Conservation (phyloP, 192 early-diverging fungal species). For the Radiomyces spectabilis region DNA sequence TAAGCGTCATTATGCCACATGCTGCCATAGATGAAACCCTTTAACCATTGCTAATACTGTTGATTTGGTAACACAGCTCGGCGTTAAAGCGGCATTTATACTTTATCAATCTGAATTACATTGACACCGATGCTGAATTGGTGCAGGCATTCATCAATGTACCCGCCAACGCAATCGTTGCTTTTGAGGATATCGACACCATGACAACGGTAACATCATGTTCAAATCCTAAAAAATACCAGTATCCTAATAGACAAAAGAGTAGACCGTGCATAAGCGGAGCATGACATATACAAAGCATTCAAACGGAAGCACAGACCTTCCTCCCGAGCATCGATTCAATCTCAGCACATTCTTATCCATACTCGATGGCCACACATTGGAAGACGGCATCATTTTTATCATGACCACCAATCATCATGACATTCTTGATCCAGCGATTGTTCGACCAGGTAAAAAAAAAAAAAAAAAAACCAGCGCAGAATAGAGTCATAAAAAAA, state of each 20-base stretch:
- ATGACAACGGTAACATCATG: slow-evolving; percentile 32
- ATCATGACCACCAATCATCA: slow-evolving; percentile 64
- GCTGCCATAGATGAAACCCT: no score
- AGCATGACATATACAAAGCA: no score
- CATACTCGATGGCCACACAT: slow-evolving; percentile 53
- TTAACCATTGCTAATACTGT: no score
- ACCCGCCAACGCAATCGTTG: slow-evolving; percentile 37
- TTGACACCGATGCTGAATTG: slow-evolving; percentile 27
- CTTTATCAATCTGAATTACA: slow-evolving; percentile 30
- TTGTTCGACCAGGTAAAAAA: slow-evolving; percentile 44
- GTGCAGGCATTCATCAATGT: slow-evolving; percentile 22
- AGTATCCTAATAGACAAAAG: no score
- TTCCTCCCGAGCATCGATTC: slow-evolving; percentile 9
- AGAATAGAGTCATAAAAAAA: not conserved
- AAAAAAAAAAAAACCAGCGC: not conserved
- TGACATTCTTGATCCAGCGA: slow-evolving; percentile 53
- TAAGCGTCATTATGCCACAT: not conserved
- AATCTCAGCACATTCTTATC: slow-evolving; percentile 44
- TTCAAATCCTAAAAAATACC: slow-evolving; percentile 28
- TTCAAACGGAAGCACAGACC: no score
- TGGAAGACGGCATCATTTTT: slow-evolving; percentile 46
- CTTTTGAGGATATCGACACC: slow-evolving; percentile 54
- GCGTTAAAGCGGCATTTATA: slow-evolving; percentile 26
- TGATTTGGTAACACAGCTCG: no score
- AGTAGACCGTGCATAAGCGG: no score